phyloP scores from a whole-genome alignment of 768 basidiomycete species.

The Dioszegia crocea region DNA sequence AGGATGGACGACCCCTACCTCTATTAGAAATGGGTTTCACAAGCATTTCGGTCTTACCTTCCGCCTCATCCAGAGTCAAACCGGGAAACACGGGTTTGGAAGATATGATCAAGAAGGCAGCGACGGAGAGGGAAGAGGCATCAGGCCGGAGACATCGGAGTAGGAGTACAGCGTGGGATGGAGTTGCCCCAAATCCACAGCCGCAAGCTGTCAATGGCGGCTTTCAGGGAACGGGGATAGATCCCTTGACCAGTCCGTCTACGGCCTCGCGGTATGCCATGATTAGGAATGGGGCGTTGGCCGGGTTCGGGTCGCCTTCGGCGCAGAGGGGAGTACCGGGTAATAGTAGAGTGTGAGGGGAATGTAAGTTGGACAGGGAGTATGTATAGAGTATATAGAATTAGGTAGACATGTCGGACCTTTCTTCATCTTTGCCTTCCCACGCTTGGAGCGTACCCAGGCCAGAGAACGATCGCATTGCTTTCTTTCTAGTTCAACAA shows the following conservation, averaged over 20 bases:
- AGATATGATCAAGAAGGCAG: neutral
- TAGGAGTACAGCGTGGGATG: conserved; percentile 6
- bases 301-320: conserved; percentile 1
- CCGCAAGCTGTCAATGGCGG: neutral
- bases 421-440: no score
- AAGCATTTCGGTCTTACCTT: neutral
- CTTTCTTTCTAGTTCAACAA: no score
- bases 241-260: neutral
- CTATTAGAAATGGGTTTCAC: neutral
- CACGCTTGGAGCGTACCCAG: no score
- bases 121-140: neutral
- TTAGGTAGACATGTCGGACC: no score
- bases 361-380: neutral
- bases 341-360: neutral
- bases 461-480: no score
- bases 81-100: neutral
- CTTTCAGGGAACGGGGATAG: neutral
- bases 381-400: no score
- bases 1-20: neutral
- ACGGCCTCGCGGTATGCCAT: neutral
- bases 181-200: neutral
- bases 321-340: neutral
- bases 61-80: neutral
- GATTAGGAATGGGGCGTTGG: conserved; percentile 8
- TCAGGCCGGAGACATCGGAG: neutral